A percentile compares a stretch with the other conserved stretches of the same genome.
Conservation (phyloP, 306 rosid genomes). For the Quercus rubra region DNA sequence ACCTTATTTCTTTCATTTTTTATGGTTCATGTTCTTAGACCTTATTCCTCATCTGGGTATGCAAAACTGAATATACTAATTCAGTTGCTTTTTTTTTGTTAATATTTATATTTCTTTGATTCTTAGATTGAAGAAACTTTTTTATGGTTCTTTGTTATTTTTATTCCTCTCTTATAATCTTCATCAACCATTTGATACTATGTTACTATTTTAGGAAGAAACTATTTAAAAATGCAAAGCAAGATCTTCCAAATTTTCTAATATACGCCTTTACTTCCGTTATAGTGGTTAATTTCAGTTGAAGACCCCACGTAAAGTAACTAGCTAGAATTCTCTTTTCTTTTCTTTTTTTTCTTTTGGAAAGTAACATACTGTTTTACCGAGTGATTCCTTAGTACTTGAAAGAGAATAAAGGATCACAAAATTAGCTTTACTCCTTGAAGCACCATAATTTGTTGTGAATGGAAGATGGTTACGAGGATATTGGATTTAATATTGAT, state of each 20-base stretch:
- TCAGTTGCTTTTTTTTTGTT: no score
- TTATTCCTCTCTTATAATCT: no score
- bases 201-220: not conserved
- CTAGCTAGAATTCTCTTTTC: slow-evolving; percentile 2
- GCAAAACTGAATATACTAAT: no score
- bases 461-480: not conserved
- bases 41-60: not conserved
- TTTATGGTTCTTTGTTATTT: no score
- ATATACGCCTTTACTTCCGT: slow-evolving; percentile 41
- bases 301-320: slow-evolving; percentile 32
- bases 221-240: not conserved
- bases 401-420: slow-evolving; percentile 27
- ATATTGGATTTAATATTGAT: not conserved
- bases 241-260: slow-evolving; percentile 14
- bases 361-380: slow-evolving; percentile 24
- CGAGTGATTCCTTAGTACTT: slow-evolving; percentile 31
- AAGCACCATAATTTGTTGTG: no score
- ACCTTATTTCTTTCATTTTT: not conserved
- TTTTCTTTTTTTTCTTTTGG: slow-evolving; percentile 14
- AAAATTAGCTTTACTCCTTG: slow-evolving; percentile 38
- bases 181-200: not conserved
- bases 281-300: slow-evolving; percentile 73
- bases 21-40: not conserved
- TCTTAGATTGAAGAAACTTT: not conserved
- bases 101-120: not conserved